phyloP scores from a whole-genome alignment of 2,329 filamentous ascomycete species.

The Ophioceras dolichostomum region DNA sequence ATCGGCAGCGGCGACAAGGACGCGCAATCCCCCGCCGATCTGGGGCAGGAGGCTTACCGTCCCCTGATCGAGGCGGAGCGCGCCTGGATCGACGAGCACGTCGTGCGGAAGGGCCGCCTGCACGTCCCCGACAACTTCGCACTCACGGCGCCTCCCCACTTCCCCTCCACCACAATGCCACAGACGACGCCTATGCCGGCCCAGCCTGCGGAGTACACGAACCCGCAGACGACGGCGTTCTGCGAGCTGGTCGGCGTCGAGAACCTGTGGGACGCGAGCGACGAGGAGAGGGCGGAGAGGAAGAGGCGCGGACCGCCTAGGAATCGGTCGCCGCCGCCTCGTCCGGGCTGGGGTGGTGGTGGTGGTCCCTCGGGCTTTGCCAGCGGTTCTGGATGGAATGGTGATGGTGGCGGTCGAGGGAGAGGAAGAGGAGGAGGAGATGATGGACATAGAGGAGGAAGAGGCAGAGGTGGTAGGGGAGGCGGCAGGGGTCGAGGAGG shows the following conservation, averaged over 20 bases:
- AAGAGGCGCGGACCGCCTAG: slow-evolving; percentile 44
- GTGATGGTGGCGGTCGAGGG: slow-evolving; percentile 23
- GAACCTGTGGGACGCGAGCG: slow-evolving; percentile 63
- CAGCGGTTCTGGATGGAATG: slow-evolving; percentile 21
- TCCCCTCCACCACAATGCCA: slow-evolving; percentile 29
- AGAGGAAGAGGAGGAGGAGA: slow-evolving; percentile 24
- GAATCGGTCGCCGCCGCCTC: slow-evolving; percentile 14
- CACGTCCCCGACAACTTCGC: slow-evolving; percentile 68
- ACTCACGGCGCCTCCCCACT: slow-evolving; percentile 61
- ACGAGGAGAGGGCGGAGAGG: slow-evolving; percentile 54
- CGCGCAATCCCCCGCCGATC: slow-evolving; percentile 33
- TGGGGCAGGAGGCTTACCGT: slow-evolving; percentile 57
- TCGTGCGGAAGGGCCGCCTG: slow-evolving; percentile 51
- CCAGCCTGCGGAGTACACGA: slow-evolving; percentile 69
- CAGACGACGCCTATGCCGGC: slow-evolving; percentile 12
- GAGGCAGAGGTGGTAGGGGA: slow-evolving; percentile 9
- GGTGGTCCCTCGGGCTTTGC: slow-evolving; percentile 18
- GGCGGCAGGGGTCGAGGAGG: neutral
- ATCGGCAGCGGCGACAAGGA: slow-evolving; percentile 45
- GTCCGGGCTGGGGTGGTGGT: slow-evolving; percentile 13
- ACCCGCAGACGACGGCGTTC: slow-evolving; percentile 73
- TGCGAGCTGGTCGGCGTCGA: slow-evolving; percentile 66
- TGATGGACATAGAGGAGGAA: slow-evolving; percentile 14
- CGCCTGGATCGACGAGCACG: slow-evolving; percentile 68
- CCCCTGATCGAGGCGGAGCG: slow-evolving; percentile 57